A percentile compares a stretch with the other conserved stretches of the same genome.
Evolutionary conservation across 805 yeast genomes (phyloP).

Genomic region (Hagleromyces aurorensis): DNA sequence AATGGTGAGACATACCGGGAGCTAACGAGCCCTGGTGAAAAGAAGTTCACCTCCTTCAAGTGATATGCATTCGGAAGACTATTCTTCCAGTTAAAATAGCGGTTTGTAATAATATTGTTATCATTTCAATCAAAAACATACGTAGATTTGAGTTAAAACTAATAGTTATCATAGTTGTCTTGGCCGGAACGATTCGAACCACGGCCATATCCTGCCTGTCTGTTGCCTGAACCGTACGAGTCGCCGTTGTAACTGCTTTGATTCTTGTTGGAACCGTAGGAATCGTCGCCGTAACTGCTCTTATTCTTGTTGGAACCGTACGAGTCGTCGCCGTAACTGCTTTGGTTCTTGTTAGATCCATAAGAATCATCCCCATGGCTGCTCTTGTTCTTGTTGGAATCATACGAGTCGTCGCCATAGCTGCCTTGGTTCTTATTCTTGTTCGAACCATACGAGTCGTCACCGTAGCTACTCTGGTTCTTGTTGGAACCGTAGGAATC

Average conservation of each 20-base stretch:
- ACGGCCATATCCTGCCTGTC: conserved; percentile 20
- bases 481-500: conserved; percentile 21
- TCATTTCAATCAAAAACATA: background rate
- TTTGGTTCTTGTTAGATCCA: conserved; percentile 10
- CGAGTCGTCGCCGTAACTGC: conserved; percentile 16
- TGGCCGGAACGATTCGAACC: conserved; percentile 27
- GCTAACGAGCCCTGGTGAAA: conserved; percentile 12
- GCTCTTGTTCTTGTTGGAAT: conserved; percentile 12
- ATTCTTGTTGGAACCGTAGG: conserved; percentile 27
- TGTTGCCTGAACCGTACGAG: conserved; percentile 22
- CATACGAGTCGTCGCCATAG: conserved; percentile 16
- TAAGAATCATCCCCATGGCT: conserved; percentile 14
- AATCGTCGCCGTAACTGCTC: conserved; percentile 20
- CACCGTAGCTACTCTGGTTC: conserved; percentile 15
- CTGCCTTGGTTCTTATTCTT: conserved; percentile 15
- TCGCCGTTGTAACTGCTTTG: too few relatives aligned
- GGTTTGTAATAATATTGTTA: background rate
- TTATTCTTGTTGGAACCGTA: conserved; percentile 19
- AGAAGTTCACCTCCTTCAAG: conserved; percentile 1
- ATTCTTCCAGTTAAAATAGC: background rate
- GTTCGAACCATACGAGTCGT: conserved; percentile 20
- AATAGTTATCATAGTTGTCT: conserved; percentile 14
- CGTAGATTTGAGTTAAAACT: too few relatives aligned
- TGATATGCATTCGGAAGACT: background rate
- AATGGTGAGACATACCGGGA: conserved; percentile 9